These are phyloP conservation scores for Nigrograna mackinnonii DNA, from an alignment of 2,329 filamentous ascomycete genomes.

Conservation along the genomic window DNA sequence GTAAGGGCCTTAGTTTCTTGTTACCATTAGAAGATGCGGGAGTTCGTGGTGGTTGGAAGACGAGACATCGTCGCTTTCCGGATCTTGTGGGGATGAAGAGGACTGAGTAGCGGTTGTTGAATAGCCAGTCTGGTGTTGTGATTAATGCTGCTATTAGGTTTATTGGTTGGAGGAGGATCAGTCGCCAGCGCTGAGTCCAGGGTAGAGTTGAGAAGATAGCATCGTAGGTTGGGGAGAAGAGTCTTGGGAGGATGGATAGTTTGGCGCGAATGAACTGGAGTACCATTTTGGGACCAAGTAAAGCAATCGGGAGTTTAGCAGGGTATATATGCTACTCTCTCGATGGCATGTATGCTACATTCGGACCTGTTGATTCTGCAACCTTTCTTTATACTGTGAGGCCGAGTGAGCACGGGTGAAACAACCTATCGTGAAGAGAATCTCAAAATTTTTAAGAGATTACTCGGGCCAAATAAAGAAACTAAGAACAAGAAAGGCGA, in stretches of 20 bases:
- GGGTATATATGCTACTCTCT: not conserved
- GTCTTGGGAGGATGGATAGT: conserved; percentile 13
- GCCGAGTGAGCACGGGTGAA: not conserved
- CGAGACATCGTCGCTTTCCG: conserved; percentile 45
- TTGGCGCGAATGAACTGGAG: conserved; percentile 13
- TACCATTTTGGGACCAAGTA: conserved; percentile 6
- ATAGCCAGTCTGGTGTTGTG: conserved; percentile 39
- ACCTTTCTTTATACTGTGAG: not conserved
- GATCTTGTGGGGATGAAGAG: conserved; percentile 45
- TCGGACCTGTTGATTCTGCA: not conserved
- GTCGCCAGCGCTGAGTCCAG: conserved; percentile 47
- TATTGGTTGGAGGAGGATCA: conserved; percentile 49
- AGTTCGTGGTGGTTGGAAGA: conserved; percentile 45
- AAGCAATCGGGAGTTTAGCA: not conserved
- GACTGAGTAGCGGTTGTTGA: conserved; percentile 40
- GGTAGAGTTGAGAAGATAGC: conserved; percentile 45
- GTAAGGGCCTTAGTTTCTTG: conserved; percentile 41
- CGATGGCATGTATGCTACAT: not conserved
- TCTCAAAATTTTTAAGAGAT: too few species aligned
- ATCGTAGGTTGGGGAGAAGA: conserved; percentile 15
- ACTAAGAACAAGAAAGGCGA: too few species aligned
- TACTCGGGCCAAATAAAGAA: too few species aligned
- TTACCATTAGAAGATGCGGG: conserved; percentile 12
- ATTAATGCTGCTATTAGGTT: conserved; percentile 43
- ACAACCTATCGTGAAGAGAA: too few species aligned